Conservation (phyloP, 768 basidiomycete genomes). For the Lentinula lateritia region DNA sequence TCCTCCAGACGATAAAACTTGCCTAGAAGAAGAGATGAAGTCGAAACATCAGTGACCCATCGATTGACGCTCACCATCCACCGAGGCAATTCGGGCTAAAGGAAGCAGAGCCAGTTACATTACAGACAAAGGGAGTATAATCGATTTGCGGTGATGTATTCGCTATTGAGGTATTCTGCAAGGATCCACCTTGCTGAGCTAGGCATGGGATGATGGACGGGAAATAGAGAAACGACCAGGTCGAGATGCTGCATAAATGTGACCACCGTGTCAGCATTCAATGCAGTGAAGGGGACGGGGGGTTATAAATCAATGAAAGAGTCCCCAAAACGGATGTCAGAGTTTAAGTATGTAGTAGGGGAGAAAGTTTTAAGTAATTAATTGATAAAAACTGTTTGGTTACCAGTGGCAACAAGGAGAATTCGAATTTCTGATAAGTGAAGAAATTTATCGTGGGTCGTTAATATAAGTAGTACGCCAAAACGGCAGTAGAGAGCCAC, state of each 20-base stretch:
- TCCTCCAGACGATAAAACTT: conserved; percentile 17
- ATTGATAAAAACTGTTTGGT: neutral
- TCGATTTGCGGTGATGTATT: conserved; percentile 32
- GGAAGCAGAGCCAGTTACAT: conserved; percentile 17
- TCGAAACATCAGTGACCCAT: neutral
- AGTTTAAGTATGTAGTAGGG: neutral
- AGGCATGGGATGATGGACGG: neutral
- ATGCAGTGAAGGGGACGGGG: conserved; percentile 1
- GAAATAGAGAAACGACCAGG: neutral
- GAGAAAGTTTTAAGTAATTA: neutral
- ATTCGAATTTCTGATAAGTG: too few relatives aligned
- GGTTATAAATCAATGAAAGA: neutral
- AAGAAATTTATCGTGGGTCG: neutral
- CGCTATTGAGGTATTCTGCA: conserved; percentile 33
- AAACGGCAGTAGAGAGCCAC: neutral
- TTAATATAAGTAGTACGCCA: neutral
- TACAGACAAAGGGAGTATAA: conserved; percentile 45
- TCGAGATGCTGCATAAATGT: neutral
- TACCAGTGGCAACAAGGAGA: conserved; percentile 3
- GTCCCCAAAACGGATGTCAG: neutral
- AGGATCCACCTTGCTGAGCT: conserved; percentile 8
- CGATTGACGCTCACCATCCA: conserved; percentile 33
- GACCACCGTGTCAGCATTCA: conserved; percentile 7
- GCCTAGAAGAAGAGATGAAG: conserved; percentile 17
- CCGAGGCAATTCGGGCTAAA: conserved; percentile 28